Evolutionary conservation across 2,329 filamentous ascomycete genomes (phyloP).

Genomic region (Fusarium sarcochroum): DNA sequence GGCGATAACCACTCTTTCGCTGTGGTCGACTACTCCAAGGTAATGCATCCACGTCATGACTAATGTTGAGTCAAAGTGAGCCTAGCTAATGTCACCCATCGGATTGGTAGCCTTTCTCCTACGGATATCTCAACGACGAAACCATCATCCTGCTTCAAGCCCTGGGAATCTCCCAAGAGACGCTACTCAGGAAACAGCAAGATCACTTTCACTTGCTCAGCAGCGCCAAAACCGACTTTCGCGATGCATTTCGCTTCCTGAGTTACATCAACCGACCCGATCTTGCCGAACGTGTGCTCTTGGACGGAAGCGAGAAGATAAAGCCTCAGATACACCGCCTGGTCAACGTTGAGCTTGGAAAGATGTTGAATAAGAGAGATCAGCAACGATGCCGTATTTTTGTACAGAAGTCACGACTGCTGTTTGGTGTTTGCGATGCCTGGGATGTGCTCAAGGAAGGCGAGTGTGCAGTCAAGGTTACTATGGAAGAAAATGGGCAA

Average conservation of each 20-base stretch:
- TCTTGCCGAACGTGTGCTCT: slow-evolving; percentile 4
- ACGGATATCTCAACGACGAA: neutral
- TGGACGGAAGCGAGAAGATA: neutral
- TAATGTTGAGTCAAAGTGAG: no score
- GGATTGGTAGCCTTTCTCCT: slow-evolving; percentile 15
- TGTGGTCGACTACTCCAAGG: slow-evolving; percentile 13
- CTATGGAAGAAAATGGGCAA: neutral
- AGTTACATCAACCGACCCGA: neutral
- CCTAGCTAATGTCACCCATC: no score
- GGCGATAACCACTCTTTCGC: slow-evolving; percentile 8
- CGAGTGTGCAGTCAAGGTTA: slow-evolving; percentile 1
- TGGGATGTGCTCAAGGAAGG: slow-evolving; percentile 11
- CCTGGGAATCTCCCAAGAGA: neutral
- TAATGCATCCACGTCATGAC: no score
- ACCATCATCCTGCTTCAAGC: neutral
- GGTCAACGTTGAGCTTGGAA: neutral
- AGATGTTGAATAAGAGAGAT: slow-evolving; percentile 2
- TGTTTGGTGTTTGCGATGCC: slow-evolving; percentile 2
- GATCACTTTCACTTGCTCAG: neutral
- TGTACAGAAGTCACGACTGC: neutral
- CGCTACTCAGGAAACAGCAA: neutral
- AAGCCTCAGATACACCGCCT: neutral
- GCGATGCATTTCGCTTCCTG: slow-evolving; percentile 1
- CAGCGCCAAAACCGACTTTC: neutral
- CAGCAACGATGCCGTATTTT: neutral